phyloP scores from a whole-genome alignment of 257 asterid species.

The Nicotiana obtusifolia region DNA sequence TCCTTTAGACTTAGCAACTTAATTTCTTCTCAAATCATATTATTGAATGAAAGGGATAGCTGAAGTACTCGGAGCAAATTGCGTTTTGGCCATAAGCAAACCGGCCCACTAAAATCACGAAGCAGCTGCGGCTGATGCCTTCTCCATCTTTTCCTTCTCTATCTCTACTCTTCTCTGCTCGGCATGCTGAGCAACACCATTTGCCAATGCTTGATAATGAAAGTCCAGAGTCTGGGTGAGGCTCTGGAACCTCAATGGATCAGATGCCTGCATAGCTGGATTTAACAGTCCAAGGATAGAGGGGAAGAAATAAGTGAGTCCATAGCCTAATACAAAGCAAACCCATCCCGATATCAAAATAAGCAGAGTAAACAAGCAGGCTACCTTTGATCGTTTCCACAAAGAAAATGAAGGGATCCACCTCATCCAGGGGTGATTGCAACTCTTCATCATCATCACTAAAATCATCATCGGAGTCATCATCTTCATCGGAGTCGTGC shows the following conservation, averaged over 20 bases:
- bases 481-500: slow-evolving; percentile 60
- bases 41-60: slow-evolving; percentile 27
- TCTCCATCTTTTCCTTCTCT: slow-evolving; percentile 69
- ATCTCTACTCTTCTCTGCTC: slow-evolving; percentile 70
- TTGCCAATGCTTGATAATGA: slow-evolving; percentile 81
- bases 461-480: slow-evolving; percentile 77
- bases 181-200: slow-evolving; percentile 95
- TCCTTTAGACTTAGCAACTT: slow-evolving; percentile 17
- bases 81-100: slow-evolving; percentile 13
- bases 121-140: slow-evolving; percentile 46
- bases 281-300: slow-evolving; percentile 2
- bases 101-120: slow-evolving; percentile 31
- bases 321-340: not conserved
- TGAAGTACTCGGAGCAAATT: slow-evolving; percentile 25
- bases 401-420: slow-evolving; percentile 89
- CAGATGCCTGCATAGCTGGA: slow-evolving; percentile 78
- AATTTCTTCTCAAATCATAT: slow-evolving; percentile 30
- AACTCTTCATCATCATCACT: slow-evolving; percentile 95
- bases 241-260: slow-evolving; percentile 82
- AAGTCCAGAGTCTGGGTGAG: slow-evolving; percentile 77
- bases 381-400: slow-evolving; percentile 84
- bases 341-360: not conserved
- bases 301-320: slow-evolving; percentile 7
- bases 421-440: slow-evolving; percentile 95
- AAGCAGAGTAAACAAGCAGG: not conserved